Conservation (phyloP, 2,329 filamentous ascomycete genomes). For the Alternaria burnsii region DNA sequence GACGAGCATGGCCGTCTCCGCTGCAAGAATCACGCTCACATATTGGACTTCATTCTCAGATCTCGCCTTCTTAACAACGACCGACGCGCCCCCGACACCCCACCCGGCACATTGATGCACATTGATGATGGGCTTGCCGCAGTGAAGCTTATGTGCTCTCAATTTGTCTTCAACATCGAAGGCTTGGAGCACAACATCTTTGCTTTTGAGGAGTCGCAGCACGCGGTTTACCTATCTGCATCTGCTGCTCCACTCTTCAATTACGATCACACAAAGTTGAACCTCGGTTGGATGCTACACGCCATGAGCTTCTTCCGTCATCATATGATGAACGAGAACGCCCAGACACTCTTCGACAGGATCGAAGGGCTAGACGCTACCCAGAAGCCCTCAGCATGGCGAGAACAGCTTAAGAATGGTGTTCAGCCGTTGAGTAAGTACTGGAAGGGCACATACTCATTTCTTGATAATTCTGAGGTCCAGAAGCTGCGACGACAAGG, state of each 20-base stretch:
- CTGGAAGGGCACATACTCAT: conserved; percentile 63
- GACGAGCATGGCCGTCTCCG: conserved; percentile 32
- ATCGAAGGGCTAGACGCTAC: conserved; percentile 47
- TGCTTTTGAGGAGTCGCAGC: conserved; percentile 57
- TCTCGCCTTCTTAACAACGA: conserved; percentile 39
- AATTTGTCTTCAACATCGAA: conserved; percentile 39
- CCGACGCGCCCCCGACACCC: conserved; percentile 27
- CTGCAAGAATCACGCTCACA: conserved; percentile 46
- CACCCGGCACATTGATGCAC: conserved; percentile 7
- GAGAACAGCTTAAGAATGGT: conserved; percentile 45
- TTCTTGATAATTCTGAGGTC: conserved; percentile 40
- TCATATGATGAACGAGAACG: conserved; percentile 54
- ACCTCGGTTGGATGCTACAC: conserved; percentile 59
- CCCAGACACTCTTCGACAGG: conserved; percentile 49
- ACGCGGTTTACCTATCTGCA: conserved; percentile 53
- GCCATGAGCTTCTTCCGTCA: conserved; percentile 63
- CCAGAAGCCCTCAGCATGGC: conserved; percentile 57
- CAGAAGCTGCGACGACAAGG: conserved; percentile 33
- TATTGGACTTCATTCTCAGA: conserved; percentile 43
- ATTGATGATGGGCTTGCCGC: conserved; percentile 34
- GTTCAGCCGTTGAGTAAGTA: conserved; percentile 50
- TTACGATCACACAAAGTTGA: conserved; percentile 45
- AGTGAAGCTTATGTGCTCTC: conserved; percentile 45
- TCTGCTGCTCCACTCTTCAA: conserved; percentile 51
- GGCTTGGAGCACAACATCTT: conserved; percentile 33